Base-by-base conservation (phyloP, 1,284 basidiomycete genomes). In the Athelia psychrophila region DNA sequence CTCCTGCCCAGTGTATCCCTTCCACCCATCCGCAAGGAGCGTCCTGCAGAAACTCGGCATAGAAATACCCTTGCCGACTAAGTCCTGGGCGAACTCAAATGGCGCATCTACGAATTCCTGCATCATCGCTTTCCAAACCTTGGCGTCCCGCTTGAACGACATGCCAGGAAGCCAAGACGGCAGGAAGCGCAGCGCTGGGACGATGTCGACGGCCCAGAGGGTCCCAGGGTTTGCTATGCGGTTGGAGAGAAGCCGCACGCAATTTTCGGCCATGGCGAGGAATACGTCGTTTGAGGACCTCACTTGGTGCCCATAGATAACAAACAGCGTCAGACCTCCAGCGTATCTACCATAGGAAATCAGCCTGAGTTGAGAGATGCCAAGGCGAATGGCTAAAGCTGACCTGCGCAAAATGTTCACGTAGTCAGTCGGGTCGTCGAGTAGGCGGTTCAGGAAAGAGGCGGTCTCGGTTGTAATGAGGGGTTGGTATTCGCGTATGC, bases 161-260 rank as follows among this genome's bases (percentile, higher is more conserved):
- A 72, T 69, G 8, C 76, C 74, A 2, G 77, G 78, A 27, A 75
- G 63, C 74, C 74, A 80, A 20, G 64, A 58, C 8, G 79, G 79
- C 38, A 80, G 44, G 48, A 72, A 56, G 58, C 67, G 71, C 47
- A 80, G 64, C 56, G 49, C 64, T 15, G 82, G 84, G 59, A 86
- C 69, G 35, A 86, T 63, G 60, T 86, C 85, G 51, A 88, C 86
- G 0, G 81, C 78, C 85, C 85, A 88, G 51, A 88, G 76, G 8
- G 82, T 79, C 36, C 82, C 81, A 2, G 81, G 81, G 2, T 79
- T 77, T 2, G 84, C 80, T 56, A 88, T 85, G n/a, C 73, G 67
- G 60, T 86, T 84, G 5, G 81, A 64, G 24, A 89, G 73, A 35
- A 87, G 60, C 44, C 75, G 70, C 33, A 88, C 74, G 53, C 79